These are phyloP conservation scores for Ophiostoma quercus DNA, from an alignment of 2,329 filamentous ascomycete species.

Conservation along the genomic window DNA sequence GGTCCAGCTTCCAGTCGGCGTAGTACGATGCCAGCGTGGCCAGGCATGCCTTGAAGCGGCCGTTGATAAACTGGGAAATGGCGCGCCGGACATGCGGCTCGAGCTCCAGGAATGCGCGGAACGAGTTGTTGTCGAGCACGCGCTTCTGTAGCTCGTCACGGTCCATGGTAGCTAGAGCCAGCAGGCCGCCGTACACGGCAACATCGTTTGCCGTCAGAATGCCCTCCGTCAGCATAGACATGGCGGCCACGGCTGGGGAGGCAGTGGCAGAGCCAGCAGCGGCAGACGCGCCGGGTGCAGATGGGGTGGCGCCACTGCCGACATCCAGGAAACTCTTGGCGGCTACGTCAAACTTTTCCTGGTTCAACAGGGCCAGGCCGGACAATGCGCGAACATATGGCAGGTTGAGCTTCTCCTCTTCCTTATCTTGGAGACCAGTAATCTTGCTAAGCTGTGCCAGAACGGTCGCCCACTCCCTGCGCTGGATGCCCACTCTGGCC, in stretches of 20 bases:
- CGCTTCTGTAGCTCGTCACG: conserved; percentile 65
- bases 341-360: conserved; percentile 53
- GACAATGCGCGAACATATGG: conserved; percentile 50
- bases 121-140: conserved; percentile 74
- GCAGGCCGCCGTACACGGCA: conserved; percentile 84
- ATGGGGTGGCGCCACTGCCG: background rate
- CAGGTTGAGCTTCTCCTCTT: conserved; percentile 45
- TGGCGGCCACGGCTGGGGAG: conserved; percentile 32
- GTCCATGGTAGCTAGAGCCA: conserved; percentile 85
- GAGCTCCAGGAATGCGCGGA: conserved; percentile 82
- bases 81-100: conserved; percentile 93
- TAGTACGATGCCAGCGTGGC: conserved; percentile 75
- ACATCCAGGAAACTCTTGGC: conserved; percentile 64
- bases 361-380: conserved; percentile 47
- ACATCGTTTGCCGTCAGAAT: conserved; percentile 80
- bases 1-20: conserved; percentile 82
- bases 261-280: background rate
- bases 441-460: conserved; percentile 60
- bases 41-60: conserved; percentile 81
- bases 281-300: background rate
- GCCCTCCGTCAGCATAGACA: conserved; percentile 55
- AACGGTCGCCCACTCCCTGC: conserved; percentile 70
- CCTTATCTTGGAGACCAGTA: conserved; percentile 41
- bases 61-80: conserved; percentile 81
- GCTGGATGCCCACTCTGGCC: conserved; percentile 68